Base-by-base conservation (phyloP, 148 eudicot genomes). In the Rhododendron molle region DNA sequence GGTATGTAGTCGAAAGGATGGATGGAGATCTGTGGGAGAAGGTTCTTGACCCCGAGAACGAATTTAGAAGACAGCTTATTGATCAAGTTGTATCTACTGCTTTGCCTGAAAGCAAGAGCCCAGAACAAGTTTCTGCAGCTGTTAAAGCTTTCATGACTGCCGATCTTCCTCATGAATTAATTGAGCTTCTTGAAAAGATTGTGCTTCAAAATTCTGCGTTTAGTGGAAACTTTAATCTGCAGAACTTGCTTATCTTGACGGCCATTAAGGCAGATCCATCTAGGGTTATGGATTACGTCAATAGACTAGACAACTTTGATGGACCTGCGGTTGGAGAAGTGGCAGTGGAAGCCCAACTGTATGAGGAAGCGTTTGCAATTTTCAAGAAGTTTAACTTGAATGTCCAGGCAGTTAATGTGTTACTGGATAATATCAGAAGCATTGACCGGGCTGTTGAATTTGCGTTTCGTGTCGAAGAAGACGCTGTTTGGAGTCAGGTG, bases 21-120 rank as follows among this genome's bases (percentile, higher is more conserved):
- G 98, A 96, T 85, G 98, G 90, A 84, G 98, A 95, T 44, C 92
- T 96, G 40, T 96, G 99, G 98, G 98, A 92, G 79, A 95, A 95
- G 85, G 98, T 96, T 89, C 93, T 96, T 56, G 92, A 81, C 88
- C 97, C 99, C 23, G 99, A 95, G 21, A 96, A 96, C 86, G 99
- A 96, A 85, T 96, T 91, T 83, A 94, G 95, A 90, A 93, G 99
- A 89, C 94, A 94, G 89, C 93, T 96, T 79, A 96, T 96, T 82
- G 99, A 96, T 91, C 99, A 96, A 91, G 99, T 96, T 88, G 98
- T 96, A 40, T 96, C 99, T 80, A 96, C 99, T 90, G 98, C 99
- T 87, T 88, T 96, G 90, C 99, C 99, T n/a, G 99, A 96, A 88
- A 96, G 99, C 94, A 96, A 96, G 95, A 95, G 98, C 89, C 99